Conservation (phyloP, 2,329 filamentous ascomycete species). For the Sphaerulina vaccinii region DNA sequence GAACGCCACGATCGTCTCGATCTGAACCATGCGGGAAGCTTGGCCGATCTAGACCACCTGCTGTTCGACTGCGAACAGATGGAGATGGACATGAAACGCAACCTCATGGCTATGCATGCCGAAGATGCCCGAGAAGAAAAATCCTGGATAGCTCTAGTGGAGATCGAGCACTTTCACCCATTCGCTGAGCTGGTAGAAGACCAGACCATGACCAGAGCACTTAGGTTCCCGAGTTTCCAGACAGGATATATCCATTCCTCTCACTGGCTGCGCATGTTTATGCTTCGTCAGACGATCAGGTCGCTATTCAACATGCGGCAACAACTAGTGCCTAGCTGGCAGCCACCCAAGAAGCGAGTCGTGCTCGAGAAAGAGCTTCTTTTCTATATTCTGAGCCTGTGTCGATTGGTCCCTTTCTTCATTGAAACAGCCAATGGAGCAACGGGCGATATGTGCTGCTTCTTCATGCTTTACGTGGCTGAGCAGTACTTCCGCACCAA, state of each 20-base stretch:
- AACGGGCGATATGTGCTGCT: conserved; percentile 31
- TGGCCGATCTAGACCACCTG: conserved; percentile 19
- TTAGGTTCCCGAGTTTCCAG: conserved; percentile 29
- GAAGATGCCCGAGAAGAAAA: conserved; percentile 3
- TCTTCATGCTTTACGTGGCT: conserved; percentile 28
- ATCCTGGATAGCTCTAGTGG: conserved; percentile 17
- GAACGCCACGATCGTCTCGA: conserved; percentile 26
- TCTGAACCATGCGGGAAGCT: not conserved
- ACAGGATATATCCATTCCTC: conserved; percentile 29
- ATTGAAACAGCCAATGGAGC: conserved; percentile 25
- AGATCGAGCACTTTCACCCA: conserved; percentile 27
- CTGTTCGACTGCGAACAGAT: conserved; percentile 24
- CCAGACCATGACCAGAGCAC: conserved; percentile 29
- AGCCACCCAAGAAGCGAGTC: conserved; percentile 4
- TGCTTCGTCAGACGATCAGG: conserved; percentile 24
- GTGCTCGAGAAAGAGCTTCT: conserved; percentile 28
- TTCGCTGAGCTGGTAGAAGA: conserved; percentile 26
- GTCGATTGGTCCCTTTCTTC: conserved; percentile 29
- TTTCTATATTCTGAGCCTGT: conserved; percentile 27
- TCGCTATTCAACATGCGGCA: conserved; percentile 22
- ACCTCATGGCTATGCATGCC: conserved; percentile 9
- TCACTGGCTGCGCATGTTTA: conserved; percentile 33
- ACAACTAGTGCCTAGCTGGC: conserved; percentile 20
- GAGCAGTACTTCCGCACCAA: conserved; percentile 21
- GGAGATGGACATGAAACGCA: conserved; percentile 9